Percentiles rank a stretch among this genome's conserved stretches.
Conservation (phyloP, 2,329 filamentous ascomycete species). For the Fusarium lyarnte region DNA sequence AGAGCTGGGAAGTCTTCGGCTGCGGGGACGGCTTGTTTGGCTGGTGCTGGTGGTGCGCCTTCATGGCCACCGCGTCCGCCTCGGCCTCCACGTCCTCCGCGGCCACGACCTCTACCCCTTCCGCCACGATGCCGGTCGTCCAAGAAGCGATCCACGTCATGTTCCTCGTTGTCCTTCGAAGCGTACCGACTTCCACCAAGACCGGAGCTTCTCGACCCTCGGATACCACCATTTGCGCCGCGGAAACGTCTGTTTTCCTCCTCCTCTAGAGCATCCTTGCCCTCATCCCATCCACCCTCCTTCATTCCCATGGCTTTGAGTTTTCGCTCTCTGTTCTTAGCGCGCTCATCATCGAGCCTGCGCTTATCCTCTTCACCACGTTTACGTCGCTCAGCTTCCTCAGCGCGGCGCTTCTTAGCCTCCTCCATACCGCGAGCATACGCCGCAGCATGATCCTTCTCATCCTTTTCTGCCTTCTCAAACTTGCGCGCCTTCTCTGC, state of each 20-base stretch:
- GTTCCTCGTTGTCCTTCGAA: slow-evolving; percentile 45
- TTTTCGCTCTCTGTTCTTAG: slow-evolving; percentile 68
- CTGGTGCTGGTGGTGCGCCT: slow-evolving; percentile 26
- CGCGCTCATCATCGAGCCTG: slow-evolving; percentile 67
- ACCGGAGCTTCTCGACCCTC: slow-evolving; percentile 51
- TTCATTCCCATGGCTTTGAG: slow-evolving; percentile 66
- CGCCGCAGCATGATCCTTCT: slow-evolving; percentile 64
- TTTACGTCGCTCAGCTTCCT: slow-evolving; percentile 62
- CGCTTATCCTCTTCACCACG: slow-evolving; percentile 62
- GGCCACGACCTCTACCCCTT: slow-evolving; percentile 47
- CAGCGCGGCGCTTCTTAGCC: slow-evolving; percentile 59
- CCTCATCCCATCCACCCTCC: slow-evolving; percentile 68
- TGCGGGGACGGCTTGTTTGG: slow-evolving; percentile 42
- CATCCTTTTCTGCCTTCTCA: slow-evolving; percentile 66
- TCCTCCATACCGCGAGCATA: slow-evolving; percentile 67
- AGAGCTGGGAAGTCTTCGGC: slow-evolving; percentile 51
- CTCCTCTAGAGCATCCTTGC: slow-evolving; percentile 58
- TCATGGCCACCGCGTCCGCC: slow-evolving; percentile 46
- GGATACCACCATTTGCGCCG: slow-evolving; percentile 53
- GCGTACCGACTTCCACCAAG: slow-evolving; percentile 57
- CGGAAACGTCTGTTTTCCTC: slow-evolving; percentile 56
- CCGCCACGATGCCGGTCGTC: slow-evolving; percentile 49
- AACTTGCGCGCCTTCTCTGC: slow-evolving; percentile 69
- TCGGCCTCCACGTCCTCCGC: slow-evolving; percentile 48
- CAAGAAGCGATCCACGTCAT: slow-evolving; percentile 50